Base-by-base conservation (phyloP, 2,329 filamentous ascomycete species). In the Neurospora sp. region DNA sequence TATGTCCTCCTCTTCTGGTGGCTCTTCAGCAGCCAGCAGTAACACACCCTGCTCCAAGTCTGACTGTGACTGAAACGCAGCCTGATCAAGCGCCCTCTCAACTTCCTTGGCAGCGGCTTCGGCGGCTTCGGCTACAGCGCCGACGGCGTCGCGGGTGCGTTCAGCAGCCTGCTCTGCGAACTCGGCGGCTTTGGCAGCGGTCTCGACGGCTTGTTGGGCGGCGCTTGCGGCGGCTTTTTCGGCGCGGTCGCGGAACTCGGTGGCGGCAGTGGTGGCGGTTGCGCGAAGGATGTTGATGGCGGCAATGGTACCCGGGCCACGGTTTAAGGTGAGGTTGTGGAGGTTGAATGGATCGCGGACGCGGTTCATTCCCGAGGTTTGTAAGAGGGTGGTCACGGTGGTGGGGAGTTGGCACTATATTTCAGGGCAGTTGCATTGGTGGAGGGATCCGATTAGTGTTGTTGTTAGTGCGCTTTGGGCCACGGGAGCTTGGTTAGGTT, bases 131-230 rank as follows among this genome's bases (percentile, higher is more conserved):
- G 43, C 43, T 9, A 28, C 46, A 15, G 23, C 46, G 23, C 19
- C 46, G 46, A 15, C 23, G 52, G 52, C 52, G 52, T 62, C 13
- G 52, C 52, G 52, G 28, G 52, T 62, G 28, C 52, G 52, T 79
- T 84, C 84, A 73, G 83, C 81, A 73, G 84, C 84, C 75, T 82
- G 81, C 72, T 83, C 81, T 72, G 80, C 81, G 72, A 85, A 78
- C 68, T 84, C 79, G 71, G 78, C 75, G 66, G 82, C 79, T 52
- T 43, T 80, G 72, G 82, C 80, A 71, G 79, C 80, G 72, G 84
- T 78, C 68, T 82, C 78, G 71, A 77, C 76, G 43, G 82, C 81
- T 46, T 82, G 80, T 72, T 80, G 82, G 67, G 82, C 81, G 70
- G 84, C 83, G 68, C 84, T 82, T 36, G 80, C 79, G 78, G 73